Conservation (phyloP, 208 protist genomes). For the Leishmania tarentolae region DNA sequence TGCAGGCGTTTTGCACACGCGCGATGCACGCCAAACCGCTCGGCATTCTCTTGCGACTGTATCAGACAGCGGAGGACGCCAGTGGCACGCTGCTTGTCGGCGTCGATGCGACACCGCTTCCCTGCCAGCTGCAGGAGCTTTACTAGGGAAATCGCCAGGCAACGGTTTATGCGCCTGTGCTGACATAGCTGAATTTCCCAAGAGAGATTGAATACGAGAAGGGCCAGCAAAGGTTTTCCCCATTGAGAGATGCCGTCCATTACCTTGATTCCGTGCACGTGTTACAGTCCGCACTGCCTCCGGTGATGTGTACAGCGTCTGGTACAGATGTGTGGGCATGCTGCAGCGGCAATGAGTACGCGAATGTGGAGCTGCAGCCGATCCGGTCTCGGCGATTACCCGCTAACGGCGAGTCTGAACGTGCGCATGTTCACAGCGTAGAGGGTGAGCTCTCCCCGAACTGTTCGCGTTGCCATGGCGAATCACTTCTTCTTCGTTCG, state of each 20-base stretch:
- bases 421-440: neutral
- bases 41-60: conserved; percentile 16
- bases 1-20: conserved; percentile 16
- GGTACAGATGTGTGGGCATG: neutral
- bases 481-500: neutral
- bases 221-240: neutral
- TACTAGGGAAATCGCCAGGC: conserved; percentile 19
- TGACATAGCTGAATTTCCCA: too few species aligned
- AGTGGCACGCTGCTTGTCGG: conserved; percentile 22
- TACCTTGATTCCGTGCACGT: neutral
- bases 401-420: neutral
- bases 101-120: conserved; percentile 25
- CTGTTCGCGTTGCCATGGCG: neutral
- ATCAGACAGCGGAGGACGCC: conserved; percentile 7
- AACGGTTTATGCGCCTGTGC: conserved; percentile 1
- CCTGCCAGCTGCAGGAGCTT: conserved; percentile 17
- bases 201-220: neutral
- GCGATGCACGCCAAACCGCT: conserved; percentile 15
- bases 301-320: neutral
- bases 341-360: neutral
- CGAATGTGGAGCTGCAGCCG: neutral
- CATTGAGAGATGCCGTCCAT: neutral
- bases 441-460: neutral
- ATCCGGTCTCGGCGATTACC: neutral
- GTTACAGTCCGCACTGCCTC: neutral